A percentile compares a stretch with the other conserved stretches of the same genome.
Evolutionary conservation across 78 protist species (phyloP).

Genomic region (Emiliania huxleyi): DNA sequence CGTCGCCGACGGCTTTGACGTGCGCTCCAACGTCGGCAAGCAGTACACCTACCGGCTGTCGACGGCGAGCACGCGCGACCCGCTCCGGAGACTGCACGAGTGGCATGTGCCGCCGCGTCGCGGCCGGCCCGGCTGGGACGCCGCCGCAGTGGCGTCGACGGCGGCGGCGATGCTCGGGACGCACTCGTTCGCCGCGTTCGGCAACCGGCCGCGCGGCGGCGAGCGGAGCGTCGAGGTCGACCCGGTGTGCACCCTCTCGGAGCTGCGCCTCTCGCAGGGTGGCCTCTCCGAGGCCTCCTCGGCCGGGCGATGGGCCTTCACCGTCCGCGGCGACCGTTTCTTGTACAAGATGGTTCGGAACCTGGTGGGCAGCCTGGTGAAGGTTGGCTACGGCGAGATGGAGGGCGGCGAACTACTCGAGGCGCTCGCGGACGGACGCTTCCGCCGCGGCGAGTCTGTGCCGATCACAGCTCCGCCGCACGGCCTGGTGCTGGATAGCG

Average conservation of each 20-base stretch:
- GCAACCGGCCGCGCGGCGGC: background rate
- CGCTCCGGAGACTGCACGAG: background rate
- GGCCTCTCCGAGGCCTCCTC: too few relatives aligned
- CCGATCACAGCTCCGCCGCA: background rate
- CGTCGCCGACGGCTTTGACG: background rate
- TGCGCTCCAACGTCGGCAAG: background rate
- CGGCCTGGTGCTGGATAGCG: background rate
- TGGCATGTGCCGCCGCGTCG: background rate
- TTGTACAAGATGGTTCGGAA: slow-evolving; percentile 12
- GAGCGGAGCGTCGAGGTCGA: background rate
- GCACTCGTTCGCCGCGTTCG: background rate
- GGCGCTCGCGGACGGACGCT: background rate
- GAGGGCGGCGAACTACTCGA: background rate
- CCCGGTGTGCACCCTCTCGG: too few relatives aligned
- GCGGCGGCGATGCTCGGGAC: background rate
- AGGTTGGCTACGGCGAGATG: background rate
- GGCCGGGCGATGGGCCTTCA: background rate
- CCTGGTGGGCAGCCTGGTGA: background rate
- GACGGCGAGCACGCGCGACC: background rate
- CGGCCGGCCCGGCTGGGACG: background rate
- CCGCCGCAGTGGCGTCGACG: background rate
- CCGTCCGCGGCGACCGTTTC: background rate
- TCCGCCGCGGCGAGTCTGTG: background rate
- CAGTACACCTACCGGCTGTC: background rate
- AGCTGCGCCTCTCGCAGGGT: too few relatives aligned